Conservation (phyloP, 768 basidiomycete genomes). For the Leccinum fibrillosum region DNA sequence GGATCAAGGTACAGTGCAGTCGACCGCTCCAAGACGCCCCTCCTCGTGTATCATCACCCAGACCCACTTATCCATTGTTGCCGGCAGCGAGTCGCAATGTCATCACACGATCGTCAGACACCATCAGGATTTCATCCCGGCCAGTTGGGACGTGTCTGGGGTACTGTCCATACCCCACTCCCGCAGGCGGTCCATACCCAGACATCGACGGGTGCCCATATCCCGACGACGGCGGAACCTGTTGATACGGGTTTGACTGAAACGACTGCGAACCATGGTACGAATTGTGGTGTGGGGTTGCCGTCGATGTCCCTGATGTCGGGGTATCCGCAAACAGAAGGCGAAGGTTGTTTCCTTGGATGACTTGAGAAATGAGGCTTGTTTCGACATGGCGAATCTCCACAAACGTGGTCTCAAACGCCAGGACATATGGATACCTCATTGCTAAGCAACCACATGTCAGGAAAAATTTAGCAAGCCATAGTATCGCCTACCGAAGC, state of each 20-base stretch:
- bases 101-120: conserved; percentile 84
- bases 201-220: conserved; percentile 27
- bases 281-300: conserved; percentile 36
- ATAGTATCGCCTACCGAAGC: conserved; percentile 69
- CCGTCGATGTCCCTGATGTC: conserved; percentile 71
- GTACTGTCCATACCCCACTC: conserved; percentile 39
- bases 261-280: conserved; percentile 32
- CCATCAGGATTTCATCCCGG: conserved; percentile 84
- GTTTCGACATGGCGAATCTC: conserved; percentile 96
- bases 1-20: conserved; percentile 10
- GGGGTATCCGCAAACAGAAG: conserved; percentile 93
- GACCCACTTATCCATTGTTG: conserved; percentile 11
- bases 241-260: conserved; percentile 31
- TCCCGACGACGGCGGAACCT: conserved; percentile 18
- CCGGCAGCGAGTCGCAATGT: conserved; percentile 53
- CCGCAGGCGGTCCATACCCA: conserved; percentile 24
- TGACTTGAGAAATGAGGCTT: conserved; percentile 89
- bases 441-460: conserved; percentile 54
- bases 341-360: conserved; percentile 87
- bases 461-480: background rate
- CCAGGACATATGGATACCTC: conserved; percentile 94
- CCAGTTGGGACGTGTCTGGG: conserved; percentile 49
- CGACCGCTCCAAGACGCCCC: background rate
- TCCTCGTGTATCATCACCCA: background rate
- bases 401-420: conserved; percentile 94